Base-by-base conservation (phyloP, 345 rosid species). In the Populus davidiana region DNA sequence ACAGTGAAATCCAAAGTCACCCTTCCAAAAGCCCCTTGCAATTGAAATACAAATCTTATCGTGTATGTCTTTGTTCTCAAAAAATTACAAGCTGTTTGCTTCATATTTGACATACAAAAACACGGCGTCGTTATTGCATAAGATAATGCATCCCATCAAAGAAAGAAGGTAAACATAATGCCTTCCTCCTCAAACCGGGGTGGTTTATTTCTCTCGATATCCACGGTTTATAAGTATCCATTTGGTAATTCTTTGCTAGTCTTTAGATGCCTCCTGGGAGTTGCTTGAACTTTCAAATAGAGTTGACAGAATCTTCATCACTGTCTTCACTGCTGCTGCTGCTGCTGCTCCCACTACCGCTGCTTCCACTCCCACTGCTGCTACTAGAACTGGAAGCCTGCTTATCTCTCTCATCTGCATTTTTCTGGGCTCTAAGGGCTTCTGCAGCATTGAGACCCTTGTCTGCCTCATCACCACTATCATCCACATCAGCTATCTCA, bases 401-500 rank as follows among this genome's bases (percentile, higher is more conserved):
- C 70, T 82, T 39, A 16, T 82, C 84, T 70, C 80, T 77, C 73
- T 67, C 89, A 39, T 83, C 87, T 9, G 86, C 89, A 84, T 90
- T 89, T 75, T 91, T 93, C 87, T 92, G 97, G 14, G 96, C 96
- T 86, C 91, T 86, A 5, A 92, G 93, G 27, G 96, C 96, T 86
- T 94, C 97, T n/a, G 98, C 97, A 17, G 97, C 97, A 83, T 91
- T 94, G 2, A 87, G 89, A 29, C 97, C 95, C 80, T 74, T 88
- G 27, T 85, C 85, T 43, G 76, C 97, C 77, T 92, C 94, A 50
- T 94, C 94, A 0, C 88, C 93, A 66, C 88, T 87, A 29, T 83
- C 84, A 41, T 94, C 98, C 67, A 94, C 97, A 74, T 94, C 97
- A 56, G 98, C 97, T 72, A 92, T 94, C 87, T 94, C 98, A 23